Percentiles rank a stretch among this genome's conserved stretches.
phyloP scores from a whole-genome alignment of 1,284 basidiomycete species.

The Thecaphora thlaspeos region DNA sequence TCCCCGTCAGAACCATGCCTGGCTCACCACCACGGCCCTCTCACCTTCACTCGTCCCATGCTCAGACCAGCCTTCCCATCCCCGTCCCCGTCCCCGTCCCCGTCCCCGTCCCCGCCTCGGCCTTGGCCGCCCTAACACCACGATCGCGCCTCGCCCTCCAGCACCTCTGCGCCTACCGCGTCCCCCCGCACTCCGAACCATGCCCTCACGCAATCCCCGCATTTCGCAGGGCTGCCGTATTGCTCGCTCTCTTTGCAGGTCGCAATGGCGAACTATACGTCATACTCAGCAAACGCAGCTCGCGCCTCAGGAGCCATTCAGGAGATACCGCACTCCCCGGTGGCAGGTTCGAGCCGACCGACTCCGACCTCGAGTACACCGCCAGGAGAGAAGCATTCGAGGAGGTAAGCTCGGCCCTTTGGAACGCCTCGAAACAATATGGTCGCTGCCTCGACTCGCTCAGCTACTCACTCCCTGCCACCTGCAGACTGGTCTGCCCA shows the following conservation, averaged over 20 bases:
- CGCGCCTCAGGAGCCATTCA: slow-evolving; percentile 37
- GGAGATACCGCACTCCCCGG: slow-evolving; percentile 55
- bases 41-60: too few species aligned
- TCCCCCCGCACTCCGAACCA: slow-evolving; percentile 26
- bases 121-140: too few species aligned
- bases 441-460: too few species aligned
- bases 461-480: too few species aligned
- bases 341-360: slow-evolving; percentile 46
- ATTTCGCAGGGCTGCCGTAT: slow-evolving; percentile 51
- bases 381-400: slow-evolving; percentile 50
- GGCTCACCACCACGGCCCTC: too few species aligned
- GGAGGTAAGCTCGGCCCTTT: too few species aligned
- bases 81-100: too few species aligned
- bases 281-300: slow-evolving; percentile 42
- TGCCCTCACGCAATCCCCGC: slow-evolving; percentile 44
- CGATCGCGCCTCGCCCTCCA: too few species aligned
- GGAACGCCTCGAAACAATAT: too few species aligned
- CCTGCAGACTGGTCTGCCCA: slow-evolving; percentile 41
- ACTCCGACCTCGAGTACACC: slow-evolving; percentile 44
- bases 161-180: slow-evolving; percentile 23
- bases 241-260: slow-evolving; percentile 42
- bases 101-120: too few species aligned
- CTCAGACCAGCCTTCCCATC: too few species aligned
- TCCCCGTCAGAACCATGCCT: too few species aligned
- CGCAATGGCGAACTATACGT: slow-evolving; percentile 50